Conservation (phyloP, 352 stramenopile genomes). For the Pythium volutum region DNA sequence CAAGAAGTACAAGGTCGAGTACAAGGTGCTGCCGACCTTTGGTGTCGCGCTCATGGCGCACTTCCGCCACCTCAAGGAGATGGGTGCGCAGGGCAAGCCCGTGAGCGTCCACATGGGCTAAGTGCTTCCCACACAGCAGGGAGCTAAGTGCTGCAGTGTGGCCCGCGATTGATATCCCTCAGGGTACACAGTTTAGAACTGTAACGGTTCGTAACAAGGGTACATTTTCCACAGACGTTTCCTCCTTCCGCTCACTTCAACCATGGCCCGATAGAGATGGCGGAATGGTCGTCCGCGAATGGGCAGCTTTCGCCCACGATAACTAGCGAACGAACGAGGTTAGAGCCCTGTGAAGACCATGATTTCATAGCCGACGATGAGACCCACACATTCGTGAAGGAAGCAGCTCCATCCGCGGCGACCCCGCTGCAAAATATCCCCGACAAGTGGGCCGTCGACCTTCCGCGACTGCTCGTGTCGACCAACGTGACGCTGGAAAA, state of each 20-base stretch:
- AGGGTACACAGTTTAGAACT: not conserved
- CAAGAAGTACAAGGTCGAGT: constrained; percentile 92
- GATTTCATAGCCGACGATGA: constrained; percentile 3
- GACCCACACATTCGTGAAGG: not conserved
- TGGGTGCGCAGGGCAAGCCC: constrained; percentile 78
- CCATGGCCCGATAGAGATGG: constrained; percentile 1
- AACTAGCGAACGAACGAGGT: not conserved
- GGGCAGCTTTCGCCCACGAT: not conserved
- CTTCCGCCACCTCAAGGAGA: constrained; percentile 88
- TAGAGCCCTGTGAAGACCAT: not conserved
- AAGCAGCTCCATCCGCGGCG: not conserved
- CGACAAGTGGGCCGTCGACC: constrained; percentile 23
- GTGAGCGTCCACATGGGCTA: constrained; percentile 87
- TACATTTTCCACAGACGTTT: not conserved
- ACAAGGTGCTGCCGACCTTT: constrained; percentile 88
- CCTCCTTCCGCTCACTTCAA: constrained; percentile 3
- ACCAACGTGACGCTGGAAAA: constrained; percentile 54
- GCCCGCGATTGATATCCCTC: no score
- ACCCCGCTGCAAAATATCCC: not conserved
- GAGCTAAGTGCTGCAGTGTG: no score
- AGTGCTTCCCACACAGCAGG: no score
- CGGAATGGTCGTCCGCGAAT: constrained; percentile 1
- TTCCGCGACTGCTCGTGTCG: constrained; percentile 21
- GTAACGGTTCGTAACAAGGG: constrained; percentile 10
- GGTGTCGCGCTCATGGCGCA: constrained; percentile 72